A percentile compares a stretch with the other conserved stretches of the same genome.
Evolutionary conservation across 164 flowering plant genomes (phyloP).

Genomic region (Stephania yunnanensis): DNA sequence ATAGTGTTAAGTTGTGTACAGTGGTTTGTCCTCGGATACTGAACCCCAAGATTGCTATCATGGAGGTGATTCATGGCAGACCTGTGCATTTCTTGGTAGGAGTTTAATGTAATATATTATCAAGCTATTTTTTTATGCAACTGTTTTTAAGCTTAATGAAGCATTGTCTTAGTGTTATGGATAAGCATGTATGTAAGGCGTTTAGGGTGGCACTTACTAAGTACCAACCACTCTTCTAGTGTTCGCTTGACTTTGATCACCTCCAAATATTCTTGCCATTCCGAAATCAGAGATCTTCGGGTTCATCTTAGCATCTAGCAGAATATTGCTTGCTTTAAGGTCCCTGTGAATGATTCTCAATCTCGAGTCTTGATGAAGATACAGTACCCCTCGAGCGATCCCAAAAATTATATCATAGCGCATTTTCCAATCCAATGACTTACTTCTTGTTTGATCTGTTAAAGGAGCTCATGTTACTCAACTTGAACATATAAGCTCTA

Average conservation of each 20-base stretch:
- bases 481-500: neutral
- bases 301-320: constrained; percentile 51
- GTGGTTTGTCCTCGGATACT: too few relatives aligned
- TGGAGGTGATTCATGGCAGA: too few relatives aligned
- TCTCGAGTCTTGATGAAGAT: constrained; percentile 69
- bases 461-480: neutral
- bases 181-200: too few relatives aligned
- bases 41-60: too few relatives aligned
- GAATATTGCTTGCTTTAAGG: constrained; percentile 61
- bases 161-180: too few relatives aligned
- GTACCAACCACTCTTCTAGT: constrained; percentile 72
- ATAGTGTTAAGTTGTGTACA: too few relatives aligned
- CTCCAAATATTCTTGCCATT: constrained; percentile 58
- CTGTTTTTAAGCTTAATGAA: too few relatives aligned
- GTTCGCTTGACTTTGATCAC: constrained; percentile 42
- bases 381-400: constrained; percentile 60
- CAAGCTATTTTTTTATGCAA: too few relatives aligned
- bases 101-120: too few relatives aligned
- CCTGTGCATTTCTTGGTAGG: too few relatives aligned
- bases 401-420: constrained; percentile 60
- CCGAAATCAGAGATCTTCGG: constrained; percentile 82
- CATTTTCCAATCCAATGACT: constrained; percentile 39
- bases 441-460: constrained; percentile 28
- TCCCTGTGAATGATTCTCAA: constrained; percentile 68
- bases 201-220: constrained; percentile 37